These are phyloP conservation scores for Sedum album DNA, from an alignment of 164 flowering plant genomes.

Conservation along the genomic window DNA sequence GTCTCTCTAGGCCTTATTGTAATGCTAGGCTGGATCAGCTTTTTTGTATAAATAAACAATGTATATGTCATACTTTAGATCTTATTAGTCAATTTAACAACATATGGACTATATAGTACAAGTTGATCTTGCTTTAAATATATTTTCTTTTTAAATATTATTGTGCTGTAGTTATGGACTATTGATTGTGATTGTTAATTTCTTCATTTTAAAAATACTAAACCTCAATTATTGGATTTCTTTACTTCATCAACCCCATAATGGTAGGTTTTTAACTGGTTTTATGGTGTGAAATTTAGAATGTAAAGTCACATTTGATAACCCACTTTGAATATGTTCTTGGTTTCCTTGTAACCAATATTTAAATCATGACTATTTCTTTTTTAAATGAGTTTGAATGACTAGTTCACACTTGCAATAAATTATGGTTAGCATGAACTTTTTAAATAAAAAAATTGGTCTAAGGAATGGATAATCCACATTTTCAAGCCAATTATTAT, in stretches of 20 bases:
- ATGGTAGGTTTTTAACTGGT: background rate
- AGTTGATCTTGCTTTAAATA: constrained; percentile 6
- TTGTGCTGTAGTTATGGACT: constrained; percentile 1
- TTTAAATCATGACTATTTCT: background rate
- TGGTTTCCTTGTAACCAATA: background rate
- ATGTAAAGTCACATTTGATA: too few species aligned
- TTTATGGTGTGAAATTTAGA: too few species aligned
- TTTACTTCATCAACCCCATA: background rate
- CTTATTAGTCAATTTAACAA: background rate
- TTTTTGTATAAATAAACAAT: background rate
- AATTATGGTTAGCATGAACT: background rate
- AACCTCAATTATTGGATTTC: constrained; percentile 3
- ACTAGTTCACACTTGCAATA: background rate
- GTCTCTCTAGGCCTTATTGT: background rate
- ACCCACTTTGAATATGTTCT: background rate
- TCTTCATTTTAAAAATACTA: constrained; percentile 3
- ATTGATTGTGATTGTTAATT: background rate
- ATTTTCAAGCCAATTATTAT: too few species aligned
- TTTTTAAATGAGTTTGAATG: background rate
- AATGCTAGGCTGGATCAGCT: constrained; percentile 8
- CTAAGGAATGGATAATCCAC: too few species aligned
- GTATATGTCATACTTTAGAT: constrained; percentile 6
- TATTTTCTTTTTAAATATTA: background rate
- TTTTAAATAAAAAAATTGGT: too few species aligned
- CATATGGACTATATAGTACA: background rate